Percentiles rank a stretch among this genome's conserved stretches.
These are phyloP conservation scores for Diaporthe citri DNA, from an alignment of 2,329 filamentous ascomycete species.

Conservation along the genomic window DNA sequence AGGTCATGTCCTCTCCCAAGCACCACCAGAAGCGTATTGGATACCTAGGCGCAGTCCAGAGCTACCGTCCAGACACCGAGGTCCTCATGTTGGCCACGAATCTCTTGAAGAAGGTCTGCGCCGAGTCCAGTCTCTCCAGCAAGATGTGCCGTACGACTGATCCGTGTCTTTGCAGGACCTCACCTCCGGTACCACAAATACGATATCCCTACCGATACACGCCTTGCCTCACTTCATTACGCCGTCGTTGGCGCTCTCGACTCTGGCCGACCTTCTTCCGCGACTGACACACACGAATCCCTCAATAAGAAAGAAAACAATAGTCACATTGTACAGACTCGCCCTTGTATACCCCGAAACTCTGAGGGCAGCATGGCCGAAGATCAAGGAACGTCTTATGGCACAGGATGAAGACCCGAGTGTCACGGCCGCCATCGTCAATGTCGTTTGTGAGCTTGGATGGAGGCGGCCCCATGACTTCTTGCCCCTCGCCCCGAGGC, in stretches of 20 bases:
- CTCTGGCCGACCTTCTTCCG: slow-evolving; percentile 87
- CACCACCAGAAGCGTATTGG: slow-evolving; percentile 96
- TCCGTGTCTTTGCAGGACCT: slow-evolving; percentile 69
- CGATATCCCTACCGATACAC: slow-evolving; percentile 86
- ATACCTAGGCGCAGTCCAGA: slow-evolving; percentile 95
- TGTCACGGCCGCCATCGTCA: slow-evolving; percentile 95
- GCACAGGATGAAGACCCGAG: slow-evolving; percentile 91
- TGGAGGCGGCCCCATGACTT: slow-evolving; percentile 96
- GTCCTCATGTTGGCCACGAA: slow-evolving; percentile 98
- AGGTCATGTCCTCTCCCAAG: slow-evolving; percentile 98
- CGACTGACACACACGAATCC: slow-evolving; percentile 88
- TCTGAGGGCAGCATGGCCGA: slow-evolving; percentile 92
- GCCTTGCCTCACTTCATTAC: slow-evolving; percentile 97
- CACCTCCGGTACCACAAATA: slow-evolving; percentile 76
- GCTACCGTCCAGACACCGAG: slow-evolving; percentile 94
- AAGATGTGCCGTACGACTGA: slow-evolving; percentile 40
- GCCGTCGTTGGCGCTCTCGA: slow-evolving; percentile 89
- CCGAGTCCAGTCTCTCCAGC: not conserved
- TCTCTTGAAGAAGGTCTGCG: slow-evolving; percentile 85
- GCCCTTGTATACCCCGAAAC: slow-evolving; percentile 98
- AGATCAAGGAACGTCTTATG: slow-evolving; percentile 94
- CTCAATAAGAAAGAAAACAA: slow-evolving; percentile 92
- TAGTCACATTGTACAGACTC: slow-evolving; percentile 92
- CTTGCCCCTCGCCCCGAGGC: slow-evolving; percentile 86
- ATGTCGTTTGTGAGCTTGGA: slow-evolving; percentile 95